Evolutionary conservation across 2,329 filamentous ascomycete species (phyloP).

Genomic region (Aspergillus quadricinctus): DNA sequence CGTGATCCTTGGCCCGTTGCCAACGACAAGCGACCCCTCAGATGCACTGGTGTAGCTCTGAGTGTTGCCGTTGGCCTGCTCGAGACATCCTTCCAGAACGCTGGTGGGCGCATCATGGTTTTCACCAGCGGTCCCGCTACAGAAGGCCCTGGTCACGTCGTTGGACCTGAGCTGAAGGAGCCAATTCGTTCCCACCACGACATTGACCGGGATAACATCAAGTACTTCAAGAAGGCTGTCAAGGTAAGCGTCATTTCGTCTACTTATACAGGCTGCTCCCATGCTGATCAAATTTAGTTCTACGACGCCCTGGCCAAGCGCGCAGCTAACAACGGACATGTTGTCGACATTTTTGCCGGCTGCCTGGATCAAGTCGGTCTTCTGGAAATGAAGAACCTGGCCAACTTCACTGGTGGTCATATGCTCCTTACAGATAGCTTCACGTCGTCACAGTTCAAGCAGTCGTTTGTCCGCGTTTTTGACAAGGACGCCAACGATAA

Average conservation of each 20-base stretch:
- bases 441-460: conserved; percentile 98
- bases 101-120: conserved; percentile 92
- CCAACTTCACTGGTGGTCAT: conserved; percentile 93
- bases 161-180: conserved; percentile 90
- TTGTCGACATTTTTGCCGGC: conserved; percentile 95
- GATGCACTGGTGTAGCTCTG: conserved; percentile 93
- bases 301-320: conserved; percentile 93
- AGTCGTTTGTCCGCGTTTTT: conserved; percentile 94
- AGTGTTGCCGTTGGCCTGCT: conserved; percentile 90
- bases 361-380: conserved; percentile 96
- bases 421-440: conserved; percentile 99
- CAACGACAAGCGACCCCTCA: conserved; percentile 81
- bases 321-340: conserved; percentile 91
- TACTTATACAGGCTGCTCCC: neutral
- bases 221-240: conserved; percentile 98
- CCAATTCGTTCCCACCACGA: conserved; percentile 98
- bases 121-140: conserved; percentile 94
- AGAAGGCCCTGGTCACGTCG: conserved; percentile 94
- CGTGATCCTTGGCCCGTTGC: conserved; percentile 97
- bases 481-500: conserved; percentile 96
- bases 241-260: conserved; percentile 59
- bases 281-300: conserved; percentile 57
- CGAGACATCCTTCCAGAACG: conserved; percentile 93
- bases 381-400: conserved; percentile 94
- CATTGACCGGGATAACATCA: conserved; percentile 97